Evolutionary conservation across 495 filamentous ascomycete genomes (phyloP).

Genomic region (Aspergillus egyptiacus): DNA sequence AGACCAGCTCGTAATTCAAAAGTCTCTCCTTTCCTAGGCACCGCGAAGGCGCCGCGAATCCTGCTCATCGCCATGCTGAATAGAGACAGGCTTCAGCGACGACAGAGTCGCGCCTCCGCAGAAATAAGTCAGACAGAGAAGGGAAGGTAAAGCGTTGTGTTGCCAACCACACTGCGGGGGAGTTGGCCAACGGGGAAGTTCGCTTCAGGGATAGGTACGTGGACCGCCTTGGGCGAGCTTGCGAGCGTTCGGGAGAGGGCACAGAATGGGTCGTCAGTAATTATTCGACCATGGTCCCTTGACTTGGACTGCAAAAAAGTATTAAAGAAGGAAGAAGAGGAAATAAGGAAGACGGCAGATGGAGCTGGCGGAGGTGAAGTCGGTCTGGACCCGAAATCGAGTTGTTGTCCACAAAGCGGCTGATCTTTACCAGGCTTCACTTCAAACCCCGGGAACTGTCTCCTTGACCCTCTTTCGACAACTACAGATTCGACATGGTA

Average conservation of each 20-base stretch:
- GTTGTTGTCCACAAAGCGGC: constrained; percentile 37
- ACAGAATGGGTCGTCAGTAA: constrained; percentile 12
- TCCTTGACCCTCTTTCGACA: not conserved
- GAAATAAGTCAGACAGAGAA: constrained; percentile 16
- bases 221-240: constrained; percentile 7
- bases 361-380: constrained; percentile 14
- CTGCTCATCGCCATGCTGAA: constrained; percentile 84
- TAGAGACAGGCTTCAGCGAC: constrained; percentile 37
- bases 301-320: not conserved
- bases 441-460: constrained; percentile 2
- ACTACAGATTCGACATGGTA: constrained; percentile 12
- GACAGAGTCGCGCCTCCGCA: constrained; percentile 46
- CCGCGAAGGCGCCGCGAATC: constrained; percentile 87
- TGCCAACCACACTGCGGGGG: constrained; percentile 38
- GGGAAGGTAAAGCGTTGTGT: constrained; percentile 7
- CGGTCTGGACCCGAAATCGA: constrained; percentile 10
- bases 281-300: constrained; percentile 3
- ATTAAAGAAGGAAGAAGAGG: constrained; percentile 1
- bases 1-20: constrained; percentile 95
- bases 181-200: constrained; percentile 22
- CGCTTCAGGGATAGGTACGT: constrained; percentile 29
- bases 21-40: constrained; percentile 93
- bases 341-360: constrained; percentile 15
- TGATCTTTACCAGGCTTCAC: constrained; percentile 15
- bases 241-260: constrained; percentile 14